phyloP scores from a whole-genome alignment of 2,329 filamentous ascomycete genomes.

The Pseudogymnoascus sp. region DNA sequence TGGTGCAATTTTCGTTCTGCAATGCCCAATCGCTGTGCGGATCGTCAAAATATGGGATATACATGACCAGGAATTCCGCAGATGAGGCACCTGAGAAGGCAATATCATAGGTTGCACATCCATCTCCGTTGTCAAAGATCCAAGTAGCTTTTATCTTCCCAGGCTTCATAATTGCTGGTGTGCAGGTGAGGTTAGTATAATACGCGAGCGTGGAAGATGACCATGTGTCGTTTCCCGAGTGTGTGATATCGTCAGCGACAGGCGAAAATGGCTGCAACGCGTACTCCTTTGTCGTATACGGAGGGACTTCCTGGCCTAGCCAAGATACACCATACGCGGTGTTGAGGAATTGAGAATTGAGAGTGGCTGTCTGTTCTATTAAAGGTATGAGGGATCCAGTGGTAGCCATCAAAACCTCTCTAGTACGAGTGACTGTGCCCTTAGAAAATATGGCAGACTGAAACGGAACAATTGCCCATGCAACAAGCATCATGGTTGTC shows the following conservation, averaged over 20 bases:
- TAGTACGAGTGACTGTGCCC: slow-evolving; percentile 22
- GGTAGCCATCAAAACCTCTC: slow-evolving; percentile 11
- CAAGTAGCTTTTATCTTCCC: slow-evolving; percentile 8
- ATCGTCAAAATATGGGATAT: slow-evolving; percentile 29
- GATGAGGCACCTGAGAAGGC: background rate
- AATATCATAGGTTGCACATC: slow-evolving; percentile 29
- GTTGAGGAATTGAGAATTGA: slow-evolving; percentile 36
- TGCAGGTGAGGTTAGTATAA: slow-evolving; percentile 34
- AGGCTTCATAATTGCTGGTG: slow-evolving; percentile 25
- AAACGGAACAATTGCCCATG: slow-evolving; percentile 47
- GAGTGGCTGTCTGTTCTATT: slow-evolving; percentile 21
- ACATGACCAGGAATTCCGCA: slow-evolving; percentile 5
- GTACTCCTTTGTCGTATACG: slow-evolving; percentile 38
- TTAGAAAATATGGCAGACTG: slow-evolving; percentile 49
- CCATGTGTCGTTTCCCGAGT: slow-evolving; percentile 16
- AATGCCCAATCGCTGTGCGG: slow-evolving; percentile 30
- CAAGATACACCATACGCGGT: slow-evolving; percentile 40
- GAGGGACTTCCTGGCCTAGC: slow-evolving; percentile 38
- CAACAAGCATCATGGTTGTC: slow-evolving; percentile 42
- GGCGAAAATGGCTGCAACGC: slow-evolving; percentile 38
- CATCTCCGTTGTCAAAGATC: slow-evolving; percentile 32
- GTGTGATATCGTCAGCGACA: rapidly evolving
- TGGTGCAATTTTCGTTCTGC: slow-evolving; percentile 28
- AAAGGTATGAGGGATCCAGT: slow-evolving; percentile 27
- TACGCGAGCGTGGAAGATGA: slow-evolving; percentile 27